Evolutionary conservation across 345 rosid species (phyloP).

Genomic region (Eucalyptus cladocalyx): DNA sequence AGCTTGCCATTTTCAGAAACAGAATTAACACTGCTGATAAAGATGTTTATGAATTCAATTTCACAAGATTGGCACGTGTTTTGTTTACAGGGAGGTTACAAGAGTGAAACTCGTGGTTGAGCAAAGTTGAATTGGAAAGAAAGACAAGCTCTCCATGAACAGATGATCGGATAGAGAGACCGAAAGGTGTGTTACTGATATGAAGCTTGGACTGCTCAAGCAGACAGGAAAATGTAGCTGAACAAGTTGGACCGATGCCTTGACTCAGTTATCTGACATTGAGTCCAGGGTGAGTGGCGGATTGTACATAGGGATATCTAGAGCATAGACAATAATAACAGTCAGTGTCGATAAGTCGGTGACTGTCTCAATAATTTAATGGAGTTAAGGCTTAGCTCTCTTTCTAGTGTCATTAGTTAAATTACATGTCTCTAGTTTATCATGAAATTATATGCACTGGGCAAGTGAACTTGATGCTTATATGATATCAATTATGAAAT

Average conservation of each 20-base stretch:
- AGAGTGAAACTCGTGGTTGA: not conserved
- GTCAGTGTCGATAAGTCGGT: not conserved
- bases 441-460: not conserved
- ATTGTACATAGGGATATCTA: not conserved
- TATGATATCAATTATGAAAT: not conserved
- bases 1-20: not conserved
- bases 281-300: not conserved
- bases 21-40: not conserved
- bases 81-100: not conserved
- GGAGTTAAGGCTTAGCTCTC: not conserved
- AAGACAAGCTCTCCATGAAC: not conserved
- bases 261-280: not conserved
- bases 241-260: not conserved
- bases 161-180: not conserved
- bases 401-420: not conserved
- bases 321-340: not conserved
- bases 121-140: not conserved
- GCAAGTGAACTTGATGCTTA: not conserved
- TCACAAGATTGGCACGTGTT: not conserved
- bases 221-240: not conserved
- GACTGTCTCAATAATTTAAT: not conserved
- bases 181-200: not conserved
- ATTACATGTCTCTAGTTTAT: not conserved
- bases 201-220: not conserved
- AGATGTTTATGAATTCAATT: not conserved